These are phyloP conservation scores for Talaromyces wortmannii DNA, from an alignment of 495 filamentous ascomycete species.

Conservation along the genomic window DNA sequence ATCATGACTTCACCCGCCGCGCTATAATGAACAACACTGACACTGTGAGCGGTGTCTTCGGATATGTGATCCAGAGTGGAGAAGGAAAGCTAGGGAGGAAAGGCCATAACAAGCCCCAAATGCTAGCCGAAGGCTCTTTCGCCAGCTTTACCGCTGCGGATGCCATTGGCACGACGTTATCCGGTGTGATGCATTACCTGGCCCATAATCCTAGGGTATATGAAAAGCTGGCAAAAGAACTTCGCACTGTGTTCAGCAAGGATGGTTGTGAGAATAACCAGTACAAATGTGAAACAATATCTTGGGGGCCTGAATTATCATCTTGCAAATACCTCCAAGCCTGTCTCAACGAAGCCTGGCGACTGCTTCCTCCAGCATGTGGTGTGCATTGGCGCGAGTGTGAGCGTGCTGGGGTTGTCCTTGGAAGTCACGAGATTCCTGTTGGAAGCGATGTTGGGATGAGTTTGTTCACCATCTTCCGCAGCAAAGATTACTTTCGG, in stretches of 20 bases:
- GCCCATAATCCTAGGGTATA: constrained; percentile 46
- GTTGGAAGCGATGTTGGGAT: constrained; percentile 47
- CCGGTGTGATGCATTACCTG: constrained; percentile 38
- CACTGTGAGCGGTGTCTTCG: neutral
- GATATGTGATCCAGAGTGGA: neutral
- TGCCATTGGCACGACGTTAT: neutral
- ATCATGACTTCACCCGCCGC: neutral
- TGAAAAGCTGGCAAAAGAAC: constrained; percentile 20
- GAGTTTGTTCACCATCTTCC: constrained; percentile 50
- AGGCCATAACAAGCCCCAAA: neutral
- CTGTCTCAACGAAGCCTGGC: constrained; percentile 67
- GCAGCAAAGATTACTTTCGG: constrained; percentile 45
- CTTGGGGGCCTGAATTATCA: constrained; percentile 24
- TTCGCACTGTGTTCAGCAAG: constrained; percentile 37
- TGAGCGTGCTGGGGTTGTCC: constrained; percentile 48
- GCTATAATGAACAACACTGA: neutral
- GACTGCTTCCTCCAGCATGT: constrained; percentile 59
- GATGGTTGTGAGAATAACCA: constrained; percentile 9
- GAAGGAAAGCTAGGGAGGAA: neutral
- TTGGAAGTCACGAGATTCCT: constrained; percentile 50
- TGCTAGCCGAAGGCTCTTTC: neutral
- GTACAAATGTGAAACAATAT: constrained; percentile 34
- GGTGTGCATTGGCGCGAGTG: constrained; percentile 56
- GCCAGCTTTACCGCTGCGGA: neutral
- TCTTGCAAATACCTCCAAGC: constrained; percentile 19